phyloP scores from a whole-genome alignment of 1,284 basidiomycete species.

The Moniliophthora roreri region DNA sequence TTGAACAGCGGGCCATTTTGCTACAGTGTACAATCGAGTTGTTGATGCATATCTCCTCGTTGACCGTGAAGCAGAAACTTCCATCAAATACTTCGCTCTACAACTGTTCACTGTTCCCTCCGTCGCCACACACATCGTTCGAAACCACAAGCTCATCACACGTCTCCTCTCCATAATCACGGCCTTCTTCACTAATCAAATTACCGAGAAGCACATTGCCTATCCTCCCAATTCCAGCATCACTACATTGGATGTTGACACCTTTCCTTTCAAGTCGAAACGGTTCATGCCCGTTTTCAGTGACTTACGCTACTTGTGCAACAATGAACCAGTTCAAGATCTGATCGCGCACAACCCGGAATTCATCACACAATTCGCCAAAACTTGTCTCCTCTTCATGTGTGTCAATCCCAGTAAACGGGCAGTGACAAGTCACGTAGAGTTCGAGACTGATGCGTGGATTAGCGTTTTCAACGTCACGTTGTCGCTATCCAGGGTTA shows the following conservation, averaged over 20 bases:
- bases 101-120: conserved; percentile 90
- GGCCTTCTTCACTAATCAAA: conserved; percentile 88
- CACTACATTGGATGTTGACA: conserved; percentile 71
- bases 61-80: conserved; percentile 90
- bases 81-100: conserved; percentile 89
- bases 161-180: conserved; percentile 81
- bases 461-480: conserved; percentile 93
- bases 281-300: conserved; percentile 91
- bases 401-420: conserved; percentile 88
- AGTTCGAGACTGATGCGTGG: conserved; percentile 95
- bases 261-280: conserved; percentile 87
- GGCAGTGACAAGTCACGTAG: conserved; percentile 81
- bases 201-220: conserved; percentile 63
- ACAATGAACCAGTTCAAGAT: conserved; percentile 73
- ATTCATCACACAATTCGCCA: conserved; percentile 45
- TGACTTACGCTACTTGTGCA: conserved; percentile 77
- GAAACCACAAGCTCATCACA: conserved; percentile 73
- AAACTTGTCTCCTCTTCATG: conserved; percentile 85
- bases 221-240: conserved; percentile 39
- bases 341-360: conserved; percentile 56
- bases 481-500: conserved; percentile 82
- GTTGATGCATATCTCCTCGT: conserved; percentile 89
- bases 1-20: conserved; percentile 74
- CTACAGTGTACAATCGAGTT: conserved; percentile 82
- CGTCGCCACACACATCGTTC: conserved; percentile 76